Evolutionary conservation across 345 rosid species (phyloP), one percentile per base, ranked within the genome.

Genomic region (Bruguiera gymnorhiza): DNA sequence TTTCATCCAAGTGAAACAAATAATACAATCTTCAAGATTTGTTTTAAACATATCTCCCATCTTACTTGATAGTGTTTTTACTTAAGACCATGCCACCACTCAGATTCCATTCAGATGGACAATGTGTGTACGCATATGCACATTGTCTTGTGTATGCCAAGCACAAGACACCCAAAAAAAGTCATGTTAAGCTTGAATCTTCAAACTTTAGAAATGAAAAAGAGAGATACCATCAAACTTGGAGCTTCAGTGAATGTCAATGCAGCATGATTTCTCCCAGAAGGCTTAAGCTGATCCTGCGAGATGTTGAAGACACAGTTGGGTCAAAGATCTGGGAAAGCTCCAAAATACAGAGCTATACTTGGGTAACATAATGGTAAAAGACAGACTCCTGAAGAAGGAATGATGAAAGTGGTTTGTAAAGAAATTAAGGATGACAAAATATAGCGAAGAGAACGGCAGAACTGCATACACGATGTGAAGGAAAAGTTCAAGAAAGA

Each of bases 221-320:
- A n/a, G 6, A 60, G 56, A 70, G 50, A 75, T 77, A 90, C 96
- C 92, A 66, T 78, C 43, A 63, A 20, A 73, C 81, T 73, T 68
- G 88, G 79, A 73, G 74, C 51, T 67, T 83, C 88, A 24, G 73
- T 43, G 53, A 73, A 75, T 43, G 88, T 77, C 39, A 87, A 73
- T 56, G 83, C 71, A 73, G 55, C 71, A 68, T 84, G 86, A 67
- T 88, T 69, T 43, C 78, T 82, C 55, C 85, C 87, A 52, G 91
- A 81, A 39, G 79, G 79, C 69, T 82, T 88, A 75, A 87, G 81
- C 75, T 85, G 82, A 66, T 87, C 93, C 98, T 93, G 84, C 67
- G 81, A 81, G 63, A 80, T 4, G 26, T 18, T 53, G 16, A 70
- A 60, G 16, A 55, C 66, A 8, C 32, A 34, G 43, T 66, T 43